Base-by-base conservation (phyloP, 768 basidiomycete genomes). In the Pseudohyphozyma bogoriensis region DNA sequence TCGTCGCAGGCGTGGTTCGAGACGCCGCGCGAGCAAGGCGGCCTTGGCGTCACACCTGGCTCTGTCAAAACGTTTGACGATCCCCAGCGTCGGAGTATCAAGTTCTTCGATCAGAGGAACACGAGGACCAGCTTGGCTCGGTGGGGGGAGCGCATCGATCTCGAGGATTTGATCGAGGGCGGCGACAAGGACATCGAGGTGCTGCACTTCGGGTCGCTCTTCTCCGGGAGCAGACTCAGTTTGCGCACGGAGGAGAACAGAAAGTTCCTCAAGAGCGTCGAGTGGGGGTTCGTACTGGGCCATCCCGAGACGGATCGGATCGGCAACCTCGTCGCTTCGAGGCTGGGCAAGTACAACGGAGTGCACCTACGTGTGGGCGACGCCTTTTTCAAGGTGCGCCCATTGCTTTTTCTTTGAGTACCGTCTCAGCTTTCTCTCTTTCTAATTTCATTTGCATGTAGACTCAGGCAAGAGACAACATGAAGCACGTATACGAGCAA, bases 321-420 rank as follows among this genome's bases (percentile, higher is more conserved):
- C 32, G 58, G 61, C n/a, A 37, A 55, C 11, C 2, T 28, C 22
- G 50, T 66, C 1, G 51, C 55, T 35, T 57, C 53, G 10, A 29
- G 39, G 26, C 24, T 65, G 15, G 64, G 64, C 18, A 62, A 57
- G 26, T 65, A 62, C n/a, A 55, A 62, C n/a, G 47, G 57, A 18
- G 31, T 52, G 24, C 64, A 65, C 31, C 58, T 60, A 0, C 31
- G 64, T 2, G 51, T 61, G 1, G 64, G 64, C 28, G 36, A 35
- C 31, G 32, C n/a, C 8, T 49, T 28, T 8, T 5, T 15, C 39
- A 39, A 20, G 20, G 15, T 26, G 6, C 0, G 13, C n/a, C n/a
- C n/a, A 26, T 1, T 22, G 22, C 31, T 6, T 16, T 3, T 32
- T 24, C 5, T 53, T 36, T n/a, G 36, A 40, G 22, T 50, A 29